These are phyloP conservation scores for Cercospora citrullina DNA, from an alignment of 2,329 filamentous ascomycete genomes.

Conservation along the genomic window DNA sequence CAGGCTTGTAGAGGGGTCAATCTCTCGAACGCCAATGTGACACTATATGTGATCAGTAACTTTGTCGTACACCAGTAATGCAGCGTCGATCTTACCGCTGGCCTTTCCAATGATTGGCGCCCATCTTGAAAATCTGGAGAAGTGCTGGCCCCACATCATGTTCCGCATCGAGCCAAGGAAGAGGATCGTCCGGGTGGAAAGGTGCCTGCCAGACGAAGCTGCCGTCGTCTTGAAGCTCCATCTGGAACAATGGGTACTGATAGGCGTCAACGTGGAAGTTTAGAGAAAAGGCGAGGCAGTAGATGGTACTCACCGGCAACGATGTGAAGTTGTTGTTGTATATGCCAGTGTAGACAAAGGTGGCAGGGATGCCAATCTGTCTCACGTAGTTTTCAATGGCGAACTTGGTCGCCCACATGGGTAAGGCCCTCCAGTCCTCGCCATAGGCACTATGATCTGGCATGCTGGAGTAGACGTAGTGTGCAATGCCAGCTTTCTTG, in stretches of 20 bases:
- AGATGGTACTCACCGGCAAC: neutral
- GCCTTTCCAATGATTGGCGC: conserved; percentile 77
- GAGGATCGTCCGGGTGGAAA: conserved; percentile 82
- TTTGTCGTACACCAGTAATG: neutral
- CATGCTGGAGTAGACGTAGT: conserved; percentile 97
- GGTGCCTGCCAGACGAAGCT: conserved; percentile 92
- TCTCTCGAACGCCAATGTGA: conserved; percentile 88
- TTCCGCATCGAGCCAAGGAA: conserved; percentile 95
- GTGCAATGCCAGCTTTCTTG: conserved; percentile 77
- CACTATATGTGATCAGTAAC: conserved; percentile 50
- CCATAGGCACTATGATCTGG: conserved; percentile 86
- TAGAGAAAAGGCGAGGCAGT: neutral
- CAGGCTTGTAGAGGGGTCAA: conserved; percentile 83
- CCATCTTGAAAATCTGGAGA: conserved; percentile 93
- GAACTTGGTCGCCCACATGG: conserved; percentile 90
- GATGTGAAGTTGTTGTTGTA: conserved; percentile 71
- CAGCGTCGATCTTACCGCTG: conserved; percentile 55
- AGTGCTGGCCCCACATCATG: conserved; percentile 93
- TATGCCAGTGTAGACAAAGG: conserved; percentile 93
- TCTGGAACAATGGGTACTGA: conserved; percentile 85
- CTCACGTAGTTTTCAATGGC: conserved; percentile 89
- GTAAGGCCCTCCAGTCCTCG: conserved; percentile 74
- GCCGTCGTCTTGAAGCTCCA: conserved; percentile 81
- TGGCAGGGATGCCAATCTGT: conserved; percentile 77
- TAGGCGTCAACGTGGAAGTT: neutral